Conservation (phyloP, 495 filamentous ascomycete genomes). For the Cenococcum geophilum region DNA sequence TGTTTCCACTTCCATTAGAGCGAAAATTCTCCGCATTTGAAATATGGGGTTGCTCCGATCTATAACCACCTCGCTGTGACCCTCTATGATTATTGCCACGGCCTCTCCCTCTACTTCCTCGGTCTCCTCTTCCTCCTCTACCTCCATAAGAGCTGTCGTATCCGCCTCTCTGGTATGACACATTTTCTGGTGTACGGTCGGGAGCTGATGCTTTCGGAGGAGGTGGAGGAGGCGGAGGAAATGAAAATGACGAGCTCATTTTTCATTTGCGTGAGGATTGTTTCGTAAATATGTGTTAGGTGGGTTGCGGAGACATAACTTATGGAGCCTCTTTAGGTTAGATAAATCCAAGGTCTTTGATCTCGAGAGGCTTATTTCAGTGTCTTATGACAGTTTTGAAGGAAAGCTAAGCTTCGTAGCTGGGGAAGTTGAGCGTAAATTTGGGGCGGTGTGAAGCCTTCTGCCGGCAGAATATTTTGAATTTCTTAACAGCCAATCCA, state of each 20-base stretch:
- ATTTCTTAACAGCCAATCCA: too few relatives aligned
- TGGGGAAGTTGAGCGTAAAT: too few relatives aligned
- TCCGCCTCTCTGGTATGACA: constrained; percentile 23
- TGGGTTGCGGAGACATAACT: background rate
- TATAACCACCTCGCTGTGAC: constrained; percentile 10
- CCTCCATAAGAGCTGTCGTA: constrained; percentile 11
- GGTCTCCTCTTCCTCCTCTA: constrained; percentile 15
- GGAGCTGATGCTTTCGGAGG: constrained; percentile 33
- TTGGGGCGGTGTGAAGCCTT: too few relatives aligned
- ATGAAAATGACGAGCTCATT: constrained; percentile 29
- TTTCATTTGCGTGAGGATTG: background rate
- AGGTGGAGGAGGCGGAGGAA: constrained; percentile 41
- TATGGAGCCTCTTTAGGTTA: background rate
- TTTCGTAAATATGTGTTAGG: background rate
- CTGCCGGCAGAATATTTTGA: too few relatives aligned
- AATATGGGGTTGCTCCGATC: background rate
- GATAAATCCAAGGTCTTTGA: too few relatives aligned
- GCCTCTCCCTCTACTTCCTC: constrained; percentile 23
- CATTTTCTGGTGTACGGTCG: constrained; percentile 14
- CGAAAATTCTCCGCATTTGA: background rate
- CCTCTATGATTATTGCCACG: constrained; percentile 18
- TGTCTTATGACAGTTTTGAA: too few relatives aligned
- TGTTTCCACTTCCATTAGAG: background rate
- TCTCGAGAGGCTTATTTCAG: too few relatives aligned
- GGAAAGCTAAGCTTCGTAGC: too few relatives aligned